Conservation (phyloP, 2,329 filamentous ascomycete species). For the Colletotrichum navitas region DNA sequence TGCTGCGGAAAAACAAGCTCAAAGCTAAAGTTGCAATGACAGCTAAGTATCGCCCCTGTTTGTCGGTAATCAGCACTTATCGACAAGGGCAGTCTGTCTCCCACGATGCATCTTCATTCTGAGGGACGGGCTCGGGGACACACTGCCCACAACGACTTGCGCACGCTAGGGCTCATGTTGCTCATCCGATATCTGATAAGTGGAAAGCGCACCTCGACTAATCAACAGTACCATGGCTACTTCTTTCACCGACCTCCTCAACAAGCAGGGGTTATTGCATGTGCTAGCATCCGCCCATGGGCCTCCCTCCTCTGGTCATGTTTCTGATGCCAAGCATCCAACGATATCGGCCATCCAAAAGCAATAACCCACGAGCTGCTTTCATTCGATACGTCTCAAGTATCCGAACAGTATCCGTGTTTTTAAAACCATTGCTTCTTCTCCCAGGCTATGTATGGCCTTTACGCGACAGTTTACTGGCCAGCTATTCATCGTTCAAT, state of each 20-base stretch:
- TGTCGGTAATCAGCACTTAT: background rate
- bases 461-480: slow-evolving; percentile 3
- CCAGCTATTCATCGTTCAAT: background rate
- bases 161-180: slow-evolving; percentile 1
- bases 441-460: background rate
- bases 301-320: slow-evolving; percentile 7
- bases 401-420: background rate
- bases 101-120: slow-evolving; percentile 10
- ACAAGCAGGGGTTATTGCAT: slow-evolving; percentile 10
- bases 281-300: slow-evolving; percentile 21
- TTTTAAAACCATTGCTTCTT: slow-evolving; percentile 28
- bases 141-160: slow-evolving; percentile 1
- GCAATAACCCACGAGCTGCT: background rate
- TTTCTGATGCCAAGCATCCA: slow-evolving; percentile 3
- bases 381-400: slow-evolving; percentile 2
- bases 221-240: slow-evolving; percentile 5
- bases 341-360: background rate
- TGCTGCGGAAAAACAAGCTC: slow-evolving; percentile 35
- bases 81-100: background rate
- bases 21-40: slow-evolving; percentile 27
- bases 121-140: slow-evolving; percentile 21
- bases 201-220: slow-evolving; percentile 9
- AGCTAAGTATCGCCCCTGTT: slow-evolving; percentile 6
- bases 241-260: background rate
- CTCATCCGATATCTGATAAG: slow-evolving; percentile 12